Evolutionary conservation across 176 grass and related monocot species (phyloP).

Genomic region (Carex parvula): DNA sequence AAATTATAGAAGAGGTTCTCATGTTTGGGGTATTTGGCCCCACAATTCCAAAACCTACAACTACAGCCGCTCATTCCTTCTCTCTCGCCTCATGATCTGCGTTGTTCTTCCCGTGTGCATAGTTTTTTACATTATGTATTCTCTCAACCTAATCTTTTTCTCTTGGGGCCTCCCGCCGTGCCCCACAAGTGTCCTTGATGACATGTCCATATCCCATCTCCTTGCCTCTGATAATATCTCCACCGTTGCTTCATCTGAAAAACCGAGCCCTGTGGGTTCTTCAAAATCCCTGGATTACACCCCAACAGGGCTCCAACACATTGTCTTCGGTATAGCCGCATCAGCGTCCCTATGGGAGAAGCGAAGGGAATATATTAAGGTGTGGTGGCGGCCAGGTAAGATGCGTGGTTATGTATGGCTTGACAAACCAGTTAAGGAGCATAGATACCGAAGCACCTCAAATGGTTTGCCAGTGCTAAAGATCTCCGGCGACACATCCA

Average conservation of each 20-base stretch:
- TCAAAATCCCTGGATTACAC: background rate
- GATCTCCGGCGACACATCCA: conserved; percentile 64
- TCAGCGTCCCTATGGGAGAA: conserved; percentile 71
- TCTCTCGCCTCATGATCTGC: conserved; percentile 19
- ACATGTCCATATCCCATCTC: background rate
- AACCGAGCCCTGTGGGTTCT: background rate
- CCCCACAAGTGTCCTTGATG: conserved; percentile 6
- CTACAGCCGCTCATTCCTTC: conserved; percentile 8
- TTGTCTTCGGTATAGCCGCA: conserved; percentile 91
- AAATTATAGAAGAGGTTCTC: conserved; percentile 21
- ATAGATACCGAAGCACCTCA: conserved; percentile 46
- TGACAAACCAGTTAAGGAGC: conserved; percentile 74
- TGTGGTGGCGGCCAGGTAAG: conserved; percentile 76
- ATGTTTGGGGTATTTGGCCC: conserved; percentile 17
- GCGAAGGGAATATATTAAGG: conserved; percentile 87
- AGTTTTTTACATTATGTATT: conserved; percentile 22
- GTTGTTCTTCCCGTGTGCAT: conserved; percentile 20
- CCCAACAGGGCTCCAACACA: conserved; percentile 63
- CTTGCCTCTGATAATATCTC: conserved; percentile 12
- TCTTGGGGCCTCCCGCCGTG: conserved; percentile 23
- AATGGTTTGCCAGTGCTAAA: conserved; percentile 58
- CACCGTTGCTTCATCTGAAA: background rate
- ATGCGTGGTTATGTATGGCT: conserved; percentile 98
- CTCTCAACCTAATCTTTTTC: conserved; percentile 16
- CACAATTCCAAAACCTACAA: conserved; percentile 12